Evolutionary conservation across 1,284 basidiomycete species (phyloP), one percentile per base, ranked within the genome.

Genomic region (Somion occarium): DNA sequence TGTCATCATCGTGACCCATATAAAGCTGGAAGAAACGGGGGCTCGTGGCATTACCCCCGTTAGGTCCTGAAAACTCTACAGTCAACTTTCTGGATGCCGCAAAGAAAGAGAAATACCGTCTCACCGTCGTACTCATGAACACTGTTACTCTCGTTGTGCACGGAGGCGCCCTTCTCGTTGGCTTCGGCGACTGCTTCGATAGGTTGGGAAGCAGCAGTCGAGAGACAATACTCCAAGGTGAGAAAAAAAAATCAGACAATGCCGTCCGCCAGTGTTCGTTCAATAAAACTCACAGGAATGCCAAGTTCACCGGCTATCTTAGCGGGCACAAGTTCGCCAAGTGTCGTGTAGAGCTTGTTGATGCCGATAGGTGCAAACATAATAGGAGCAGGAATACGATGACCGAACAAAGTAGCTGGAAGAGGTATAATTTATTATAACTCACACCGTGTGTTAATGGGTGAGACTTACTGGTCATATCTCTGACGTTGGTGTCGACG

Each of bases 21-120:
- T 83, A 83, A 12, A 84, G 67, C 66, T 83, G 81, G 68, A 77
- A 85, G 64, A 78, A 83, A 38, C 78, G 66, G 0, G 76, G 73
- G 11, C 73, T 70, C 45, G 72, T 64, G 2, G 70, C 68, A 44
- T 66, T 57, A 3, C 69, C 69, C 20, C 69, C 69, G 46, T 69
- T 70, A 1, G 66, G 62, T 2, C 69, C 69, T 57, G 51, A 19
- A 9, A 5, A 42, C 22, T 46, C 11, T 18, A 5, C 5, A 18
- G 18, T 3, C 22, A 22, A 43, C 20, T 15, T n/a, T 19, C 26
- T 19, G 1, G 20, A 13, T 22, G 13, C 3, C 3, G 2, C 7
- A 18, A 24, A 27, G 18, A 5, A 7, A 7, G 49, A 27, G 3
- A 13, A 19, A 18, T 9, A 42, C 27, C 24, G n/a, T 12, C 59